A percentile compares a stretch with the other conserved stretches of the same genome.
These are phyloP conservation scores for Mycena sanguinolenta DNA, from an alignment of 768 basidiomycete species.

Conservation along the genomic window DNA sequence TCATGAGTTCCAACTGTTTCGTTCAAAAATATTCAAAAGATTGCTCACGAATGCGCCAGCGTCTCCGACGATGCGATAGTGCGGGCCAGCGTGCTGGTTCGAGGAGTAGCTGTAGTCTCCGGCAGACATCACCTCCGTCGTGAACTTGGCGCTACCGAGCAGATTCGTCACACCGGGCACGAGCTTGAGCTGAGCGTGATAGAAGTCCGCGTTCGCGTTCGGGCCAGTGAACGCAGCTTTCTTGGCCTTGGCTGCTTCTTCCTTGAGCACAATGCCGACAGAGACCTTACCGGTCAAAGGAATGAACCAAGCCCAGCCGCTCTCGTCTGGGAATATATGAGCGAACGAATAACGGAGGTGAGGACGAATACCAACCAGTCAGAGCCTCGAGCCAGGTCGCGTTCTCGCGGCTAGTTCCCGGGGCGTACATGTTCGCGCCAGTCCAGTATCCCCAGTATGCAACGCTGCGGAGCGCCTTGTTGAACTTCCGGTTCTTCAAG, in stretches of 20 bases:
- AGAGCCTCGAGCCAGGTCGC: slow-evolving; percentile 69
- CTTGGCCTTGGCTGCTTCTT: slow-evolving; percentile 49
- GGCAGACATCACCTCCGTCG: slow-evolving; percentile 43
- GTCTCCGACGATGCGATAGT: no score
- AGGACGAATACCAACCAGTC: slow-evolving; percentile 52
- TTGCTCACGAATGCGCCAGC: no score
- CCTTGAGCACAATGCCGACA: slow-evolving; percentile 63
- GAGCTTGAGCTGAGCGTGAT: slow-evolving; percentile 42
- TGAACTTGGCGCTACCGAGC: slow-evolving; percentile 42
- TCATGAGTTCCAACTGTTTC: no score
- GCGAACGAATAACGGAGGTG: no score
- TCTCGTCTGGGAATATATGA: slow-evolving; percentile 53
- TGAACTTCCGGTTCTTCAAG: no score
- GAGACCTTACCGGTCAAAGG: slow-evolving; percentile 65
- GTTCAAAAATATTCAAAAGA: no score
- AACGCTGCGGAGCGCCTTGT: no score
- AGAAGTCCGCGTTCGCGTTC: no score
- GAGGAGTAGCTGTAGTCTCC: slow-evolving; percentile 53
- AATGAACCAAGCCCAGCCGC: slow-evolving; percentile 68
- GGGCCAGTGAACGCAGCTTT: slow-evolving; percentile 38
- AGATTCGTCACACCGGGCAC: slow-evolving; percentile 42
- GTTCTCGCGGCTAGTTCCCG: slow-evolving; percentile 57
- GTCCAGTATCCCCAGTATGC: no score
- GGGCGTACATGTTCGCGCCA: no score
- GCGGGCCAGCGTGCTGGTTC: no score